A percentile compares a stretch with the other conserved stretches of the same genome.
phyloP scores from a whole-genome alignment of 2,329 filamentous ascomycete species.

The Kalaharituber pfeilii region DNA sequence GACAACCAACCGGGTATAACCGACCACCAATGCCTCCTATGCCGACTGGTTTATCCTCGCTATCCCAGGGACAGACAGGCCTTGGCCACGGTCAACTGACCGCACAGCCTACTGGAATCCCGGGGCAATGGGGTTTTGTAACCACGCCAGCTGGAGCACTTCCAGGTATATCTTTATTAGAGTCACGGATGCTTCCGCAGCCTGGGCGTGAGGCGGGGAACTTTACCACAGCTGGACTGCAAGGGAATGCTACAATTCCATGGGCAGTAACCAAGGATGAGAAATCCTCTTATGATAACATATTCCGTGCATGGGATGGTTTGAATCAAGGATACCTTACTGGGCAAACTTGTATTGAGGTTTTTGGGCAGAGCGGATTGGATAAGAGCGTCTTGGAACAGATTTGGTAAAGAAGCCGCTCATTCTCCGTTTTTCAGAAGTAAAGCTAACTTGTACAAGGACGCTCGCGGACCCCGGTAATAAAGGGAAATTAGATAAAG shows the following conservation, averaged over 20 bases:
- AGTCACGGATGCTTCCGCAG: conserved; percentile 94
- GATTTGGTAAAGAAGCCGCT: too few species aligned
- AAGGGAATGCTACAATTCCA: conserved; percentile 86
- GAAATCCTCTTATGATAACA: conserved; percentile 86
- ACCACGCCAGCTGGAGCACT: conserved; percentile 79
- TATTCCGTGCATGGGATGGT: conserved; percentile 95
- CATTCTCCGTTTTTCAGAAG: too few species aligned
- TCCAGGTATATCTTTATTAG: conserved; percentile 83
- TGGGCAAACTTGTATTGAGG: conserved; percentile 85
- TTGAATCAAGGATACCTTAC: conserved; percentile 82
- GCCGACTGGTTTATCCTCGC: conserved; percentile 54
- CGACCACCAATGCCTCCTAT: conserved; percentile 60
- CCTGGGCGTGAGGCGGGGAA: conserved; percentile 67
- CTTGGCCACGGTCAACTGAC: conserved; percentile 46
- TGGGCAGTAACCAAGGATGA: conserved; percentile 99
- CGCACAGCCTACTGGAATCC: conserved; percentile 80
- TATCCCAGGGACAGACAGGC: conserved; percentile 25
- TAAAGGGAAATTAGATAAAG: conserved; percentile 81
- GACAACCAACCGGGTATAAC: conserved; percentile 25
- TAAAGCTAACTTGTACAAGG: too few species aligned
- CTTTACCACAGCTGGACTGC: conserved; percentile 71
- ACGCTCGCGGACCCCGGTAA: conserved; percentile 87
- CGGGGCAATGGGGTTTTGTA: conserved; percentile 96
- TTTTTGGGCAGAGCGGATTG: conserved; percentile 88
- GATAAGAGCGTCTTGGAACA: conserved; percentile 79